Evolutionary conservation across 2,329 filamentous ascomycete species (phyloP).

Genomic region (Raffaelea albimanens): DNA sequence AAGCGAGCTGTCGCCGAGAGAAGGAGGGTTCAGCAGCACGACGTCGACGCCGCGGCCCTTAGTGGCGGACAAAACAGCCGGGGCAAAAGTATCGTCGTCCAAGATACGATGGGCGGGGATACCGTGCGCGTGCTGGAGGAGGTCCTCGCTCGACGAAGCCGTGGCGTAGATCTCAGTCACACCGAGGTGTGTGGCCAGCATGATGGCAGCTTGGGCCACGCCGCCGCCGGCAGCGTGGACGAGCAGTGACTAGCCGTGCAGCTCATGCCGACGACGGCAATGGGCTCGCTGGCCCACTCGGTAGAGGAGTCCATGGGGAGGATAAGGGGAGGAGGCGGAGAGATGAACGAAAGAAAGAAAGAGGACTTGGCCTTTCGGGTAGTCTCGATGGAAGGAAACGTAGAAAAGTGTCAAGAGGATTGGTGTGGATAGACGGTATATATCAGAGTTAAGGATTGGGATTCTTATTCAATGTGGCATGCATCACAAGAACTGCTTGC

Average conservation of each 20-base stretch:
- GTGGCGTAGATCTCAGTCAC: conserved; percentile 33
- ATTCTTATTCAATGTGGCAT: no score
- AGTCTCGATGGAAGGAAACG: no score
- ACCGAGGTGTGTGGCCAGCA: conserved; percentile 24
- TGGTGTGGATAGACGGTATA: no score
- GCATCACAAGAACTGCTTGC: no score
- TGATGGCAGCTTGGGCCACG: conserved; percentile 15
- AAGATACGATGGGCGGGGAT: conserved; percentile 24
- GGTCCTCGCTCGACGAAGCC: conserved; percentile 26
- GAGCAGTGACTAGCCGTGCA: conserved; percentile 21
- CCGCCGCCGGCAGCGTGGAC: conserved; percentile 31
- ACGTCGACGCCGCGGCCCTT: conserved; percentile 24
- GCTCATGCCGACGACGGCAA: conserved; percentile 12
- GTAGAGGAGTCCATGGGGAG: not conserved
- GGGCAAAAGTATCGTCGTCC: conserved; percentile 16
- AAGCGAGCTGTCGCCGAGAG: conserved; percentile 29
- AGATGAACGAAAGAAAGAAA: no score
- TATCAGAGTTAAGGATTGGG: no score
- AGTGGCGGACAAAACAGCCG: conserved; percentile 18
- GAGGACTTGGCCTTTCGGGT: no score
- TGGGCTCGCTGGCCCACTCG: not conserved
- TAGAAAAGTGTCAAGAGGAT: no score
- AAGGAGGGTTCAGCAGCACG: conserved; percentile 28
- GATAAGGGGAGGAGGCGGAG: no score
- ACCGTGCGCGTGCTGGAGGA: conserved; percentile 26